Base-by-base conservation (phyloP, 2,329 filamentous ascomycete species). In the Penicillium sp. region DNA sequence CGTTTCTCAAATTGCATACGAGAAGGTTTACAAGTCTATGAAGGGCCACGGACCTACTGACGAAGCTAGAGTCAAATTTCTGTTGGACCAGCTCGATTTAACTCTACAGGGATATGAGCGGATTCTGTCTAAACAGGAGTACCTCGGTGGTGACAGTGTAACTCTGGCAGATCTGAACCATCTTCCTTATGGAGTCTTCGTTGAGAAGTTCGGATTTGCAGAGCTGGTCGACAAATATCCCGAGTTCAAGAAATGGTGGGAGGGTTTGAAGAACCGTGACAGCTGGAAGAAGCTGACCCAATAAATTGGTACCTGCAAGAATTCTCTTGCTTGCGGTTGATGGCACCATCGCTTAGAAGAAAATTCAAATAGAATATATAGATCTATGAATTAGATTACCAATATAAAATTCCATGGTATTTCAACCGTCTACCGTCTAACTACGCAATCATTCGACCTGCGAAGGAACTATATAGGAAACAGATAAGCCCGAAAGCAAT, bases 91-190 rank as follows among this genome's bases (percentile, higher is more conserved):
- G 33, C 48, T 60, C 12, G 51, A 58, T 14, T 14, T 9, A 6
- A 35, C 45, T 6, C 53, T 65, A 22, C 40, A 59, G 42, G 60
- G 54, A 15, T 66, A 62, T 26, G 63, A 66, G 23, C 51, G 43
- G 3, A 51, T 60, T 9, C 55, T 66, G 11, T 54, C 60, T 12
- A 64, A 59, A 46, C 63, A 66, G 51, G 50, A 52, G 22, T 63
- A 62, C 23, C 55, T 66, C 14, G 60, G 56, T 1, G 63, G 63
- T 5, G 58, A 64, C 25, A 49, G 54, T 2, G 7, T 66, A 11
- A 62, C 62, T 1, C 26, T 62, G 7, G 60, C 58, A 1, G 55
- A 62, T 45, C 33, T 62, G 20, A 40, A 50, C 11, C 60, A 60
- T 33, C 47, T 61, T 46, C 57, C 59, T 2, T 57, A 61, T 18